phyloP scores from a whole-genome alignment of 2,329 filamentous ascomycete genomes.

The Calonectria crousiana region DNA sequence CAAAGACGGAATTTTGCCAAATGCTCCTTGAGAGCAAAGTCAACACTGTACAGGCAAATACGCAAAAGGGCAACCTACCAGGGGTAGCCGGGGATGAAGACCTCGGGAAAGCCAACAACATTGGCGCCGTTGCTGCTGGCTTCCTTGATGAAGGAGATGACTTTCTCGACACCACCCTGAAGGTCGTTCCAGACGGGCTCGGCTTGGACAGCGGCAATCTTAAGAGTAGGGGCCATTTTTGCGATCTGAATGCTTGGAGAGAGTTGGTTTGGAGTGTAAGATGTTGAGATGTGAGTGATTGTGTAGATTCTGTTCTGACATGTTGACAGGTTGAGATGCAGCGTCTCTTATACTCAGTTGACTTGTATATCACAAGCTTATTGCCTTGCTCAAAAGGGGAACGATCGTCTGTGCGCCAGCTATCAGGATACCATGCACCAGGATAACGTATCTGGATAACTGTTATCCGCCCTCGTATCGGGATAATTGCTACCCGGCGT shows the following conservation, averaged over 20 bases:
- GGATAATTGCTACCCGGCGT: conserved; percentile 8
- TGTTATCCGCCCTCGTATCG: conserved; percentile 6
- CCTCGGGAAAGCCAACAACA: conserved; percentile 57
- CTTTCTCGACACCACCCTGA: conserved; percentile 51
- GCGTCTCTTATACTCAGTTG: neutral
- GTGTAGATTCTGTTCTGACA: neutral
- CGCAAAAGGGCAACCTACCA: conserved; percentile 49
- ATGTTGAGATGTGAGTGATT: neutral
- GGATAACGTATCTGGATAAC: conserved; percentile 21
- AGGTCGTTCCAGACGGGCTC: conserved; percentile 45
- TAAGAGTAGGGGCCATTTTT: neutral
- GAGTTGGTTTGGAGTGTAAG: neutral
- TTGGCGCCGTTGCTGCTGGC: conserved; percentile 47
- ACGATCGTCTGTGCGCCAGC: neutral
- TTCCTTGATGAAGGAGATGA: conserved; percentile 48
- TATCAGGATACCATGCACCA: conserved; percentile 13
- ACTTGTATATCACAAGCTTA: neutral
- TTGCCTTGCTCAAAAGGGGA: neutral
- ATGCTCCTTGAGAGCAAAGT: conserved; percentile 41
- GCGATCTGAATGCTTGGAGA: neutral
- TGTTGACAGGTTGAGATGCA: neutral
- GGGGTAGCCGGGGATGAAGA: conserved; percentile 60
- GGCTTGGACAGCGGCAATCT: conserved; percentile 42
- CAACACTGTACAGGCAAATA: conserved; percentile 11
- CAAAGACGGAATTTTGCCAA: conserved; percentile 41